A percentile compares a stretch with the other conserved stretches of the same genome.
These are phyloP conservation scores for Trapa incisa DNA, from an alignment of 345 rosid genomes.

Conservation along the genomic window DNA sequence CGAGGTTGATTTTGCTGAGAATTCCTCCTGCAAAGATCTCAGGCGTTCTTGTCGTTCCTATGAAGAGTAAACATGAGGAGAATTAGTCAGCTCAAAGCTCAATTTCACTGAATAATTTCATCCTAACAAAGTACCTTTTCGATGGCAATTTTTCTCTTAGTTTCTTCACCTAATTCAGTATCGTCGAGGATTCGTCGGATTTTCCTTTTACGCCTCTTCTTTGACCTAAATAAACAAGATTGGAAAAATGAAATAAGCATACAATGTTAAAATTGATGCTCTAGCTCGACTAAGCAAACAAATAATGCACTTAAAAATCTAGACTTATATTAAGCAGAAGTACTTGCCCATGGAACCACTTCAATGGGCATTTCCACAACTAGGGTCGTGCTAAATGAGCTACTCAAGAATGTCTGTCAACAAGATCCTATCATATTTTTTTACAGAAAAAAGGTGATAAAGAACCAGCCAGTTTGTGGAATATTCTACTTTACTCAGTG, in stretches of 20 bases:
- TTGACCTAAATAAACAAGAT: constrained; percentile 31
- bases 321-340: background rate
- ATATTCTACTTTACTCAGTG: background rate
- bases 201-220: constrained; percentile 67
- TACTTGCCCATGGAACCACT: background rate
- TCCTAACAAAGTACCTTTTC: constrained; percentile 53
- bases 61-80: constrained; percentile 14
- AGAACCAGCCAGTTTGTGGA: background rate
- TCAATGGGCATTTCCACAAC: background rate
- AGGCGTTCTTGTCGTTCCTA: constrained; percentile 97
- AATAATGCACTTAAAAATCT: background rate
- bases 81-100: constrained; percentile 12
- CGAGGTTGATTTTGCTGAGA: constrained; percentile 52
- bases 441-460: background rate
- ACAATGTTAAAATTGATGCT: background rate
- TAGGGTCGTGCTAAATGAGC: background rate
- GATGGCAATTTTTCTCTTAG: constrained; percentile 90
- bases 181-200: constrained; percentile 94
- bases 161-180: constrained; percentile 95
- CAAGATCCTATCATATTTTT: background rate
- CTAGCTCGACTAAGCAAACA: background rate
- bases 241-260: constrained; percentile 9
- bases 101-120: constrained; percentile 9
- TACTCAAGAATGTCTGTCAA: background rate
- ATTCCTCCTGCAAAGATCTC: constrained; percentile 65